phyloP scores from a whole-genome alignment of 139 green algal species.

The Chlorella sp. region DNA sequence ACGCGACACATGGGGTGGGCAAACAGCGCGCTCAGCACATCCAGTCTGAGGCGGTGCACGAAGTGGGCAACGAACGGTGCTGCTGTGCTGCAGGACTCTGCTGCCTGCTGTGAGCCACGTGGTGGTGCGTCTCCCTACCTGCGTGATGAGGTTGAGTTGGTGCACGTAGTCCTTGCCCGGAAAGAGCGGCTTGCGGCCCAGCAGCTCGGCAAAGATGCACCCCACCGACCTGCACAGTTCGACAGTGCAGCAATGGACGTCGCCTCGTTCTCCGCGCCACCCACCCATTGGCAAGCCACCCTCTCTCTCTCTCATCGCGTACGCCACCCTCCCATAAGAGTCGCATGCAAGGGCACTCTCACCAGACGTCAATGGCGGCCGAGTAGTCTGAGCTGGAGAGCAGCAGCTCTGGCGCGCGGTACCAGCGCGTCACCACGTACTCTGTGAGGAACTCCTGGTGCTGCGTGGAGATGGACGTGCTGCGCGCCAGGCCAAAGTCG shows the following conservation, averaged over 20 bases:
- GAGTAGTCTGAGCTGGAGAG: slow-evolving; percentile 80
- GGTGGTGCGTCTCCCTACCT: slow-evolving; percentile 24
- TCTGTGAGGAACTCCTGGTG: slow-evolving; percentile 70
- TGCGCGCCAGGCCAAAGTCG: slow-evolving; percentile 92
- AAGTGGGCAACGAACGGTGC: no score
- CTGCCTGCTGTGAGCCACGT: no score
- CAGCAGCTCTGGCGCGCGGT: slow-evolving; percentile 87
- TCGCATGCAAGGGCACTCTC: no score
- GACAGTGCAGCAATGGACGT: no score
- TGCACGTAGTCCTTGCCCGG: slow-evolving; percentile 76
- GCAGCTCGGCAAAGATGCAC: slow-evolving; percentile 86
- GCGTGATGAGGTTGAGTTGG: slow-evolving; percentile 45
- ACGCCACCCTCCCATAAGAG: no score
- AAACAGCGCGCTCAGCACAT: neutral
- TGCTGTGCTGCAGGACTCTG: no score
- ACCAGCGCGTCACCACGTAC: slow-evolving; percentile 94
- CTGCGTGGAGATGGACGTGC: slow-evolving; percentile 24
- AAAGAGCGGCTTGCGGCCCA: slow-evolving; percentile 79
- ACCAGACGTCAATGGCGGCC: slow-evolving; percentile 58
- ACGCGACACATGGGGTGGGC: neutral
- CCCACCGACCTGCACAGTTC: slow-evolving; percentile 70
- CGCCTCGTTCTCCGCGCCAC: no score
- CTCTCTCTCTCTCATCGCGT: no score
- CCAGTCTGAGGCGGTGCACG: no score
- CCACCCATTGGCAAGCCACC: no score